A percentile compares a stretch with the other conserved stretches of the same genome.
These are phyloP conservation scores for Ophidiomyces ophidiicola DNA, from an alignment of 2,329 filamentous ascomycete species.

Conservation along the genomic window DNA sequence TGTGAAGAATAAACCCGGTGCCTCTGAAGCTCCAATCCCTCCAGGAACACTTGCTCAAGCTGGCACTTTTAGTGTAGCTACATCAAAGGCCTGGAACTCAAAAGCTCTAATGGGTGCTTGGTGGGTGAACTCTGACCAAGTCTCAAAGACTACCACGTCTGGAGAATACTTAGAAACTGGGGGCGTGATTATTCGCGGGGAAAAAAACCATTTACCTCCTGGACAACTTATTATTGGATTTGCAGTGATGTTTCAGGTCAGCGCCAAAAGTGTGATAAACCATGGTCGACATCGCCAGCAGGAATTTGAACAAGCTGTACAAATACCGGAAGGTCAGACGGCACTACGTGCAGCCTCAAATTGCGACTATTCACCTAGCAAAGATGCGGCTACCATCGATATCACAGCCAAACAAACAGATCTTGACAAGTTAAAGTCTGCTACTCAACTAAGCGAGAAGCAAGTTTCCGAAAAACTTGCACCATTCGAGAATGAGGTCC, in stretches of 20 bases:
- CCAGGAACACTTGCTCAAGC: conserved; percentile 86
- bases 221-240: conserved; percentile 79
- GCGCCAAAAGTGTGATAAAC: conserved; percentile 69
- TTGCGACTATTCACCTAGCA: too few species aligned
- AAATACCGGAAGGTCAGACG: too few species aligned
- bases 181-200: conserved; percentile 67
- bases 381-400: too few species aligned
- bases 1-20: conserved; percentile 73
- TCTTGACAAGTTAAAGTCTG: too few species aligned
- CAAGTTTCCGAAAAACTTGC: too few species aligned
- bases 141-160: conserved; percentile 68
- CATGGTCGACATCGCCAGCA: conserved; percentile 62
- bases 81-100: conserved; percentile 85
- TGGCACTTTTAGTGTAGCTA: conserved; percentile 69
- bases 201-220: conserved; percentile 84
- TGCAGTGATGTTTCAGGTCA: conserved; percentile 75
- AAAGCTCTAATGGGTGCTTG: conserved; percentile 93
- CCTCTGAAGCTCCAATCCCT: conserved; percentile 72
- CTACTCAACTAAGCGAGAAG: too few species aligned
- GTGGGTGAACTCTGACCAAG: conserved; percentile 86
- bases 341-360: too few species aligned
- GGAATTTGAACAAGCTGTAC: too few species aligned
- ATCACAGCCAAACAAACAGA: too few species aligned
- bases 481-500: too few species aligned
- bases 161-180: conserved; percentile 72